Evolutionary conservation across 1,284 basidiomycete genomes (phyloP).

Genomic region (Nidula niveotomentosa): DNA sequence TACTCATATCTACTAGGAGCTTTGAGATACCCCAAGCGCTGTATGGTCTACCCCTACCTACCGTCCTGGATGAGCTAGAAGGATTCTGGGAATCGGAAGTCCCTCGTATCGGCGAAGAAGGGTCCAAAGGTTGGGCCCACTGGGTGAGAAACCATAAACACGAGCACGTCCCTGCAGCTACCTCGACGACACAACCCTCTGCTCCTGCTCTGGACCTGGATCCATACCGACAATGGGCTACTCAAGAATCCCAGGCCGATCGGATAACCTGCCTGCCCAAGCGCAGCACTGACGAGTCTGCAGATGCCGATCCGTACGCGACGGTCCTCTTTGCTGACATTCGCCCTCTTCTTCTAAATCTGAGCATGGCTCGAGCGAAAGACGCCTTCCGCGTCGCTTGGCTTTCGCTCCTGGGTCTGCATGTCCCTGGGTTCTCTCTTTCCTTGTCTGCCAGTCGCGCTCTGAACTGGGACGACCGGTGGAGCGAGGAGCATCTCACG

Average conservation of each 20-base stretch:
- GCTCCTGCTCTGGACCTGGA: constrained; percentile 38
- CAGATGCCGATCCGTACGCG: constrained; percentile 75
- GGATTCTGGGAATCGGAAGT: constrained; percentile 78
- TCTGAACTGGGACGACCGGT: constrained; percentile 61
- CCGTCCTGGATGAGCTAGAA: constrained; percentile 57
- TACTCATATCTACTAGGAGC: constrained; percentile 33
- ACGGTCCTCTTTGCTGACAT: constrained; percentile 83
- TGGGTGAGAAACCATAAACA: constrained; percentile 45
- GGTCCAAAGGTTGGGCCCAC: constrained; percentile 59
- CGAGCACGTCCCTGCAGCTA: constrained; percentile 8
- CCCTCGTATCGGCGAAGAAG: constrained; percentile 61
- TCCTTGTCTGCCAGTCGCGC: constrained; percentile 32
- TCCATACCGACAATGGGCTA: constrained; percentile 72
- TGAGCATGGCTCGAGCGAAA: constrained; percentile 54
- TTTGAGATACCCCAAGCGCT: constrained; percentile 52
- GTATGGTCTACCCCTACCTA: constrained; percentile 37
- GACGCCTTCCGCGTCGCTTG: constrained; percentile 73
- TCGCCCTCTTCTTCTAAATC: constrained; percentile 61
- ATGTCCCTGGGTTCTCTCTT: constrained; percentile 61
- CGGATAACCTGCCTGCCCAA: constrained; percentile 44
- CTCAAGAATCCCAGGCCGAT: constrained; percentile 56
- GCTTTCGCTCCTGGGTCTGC: constrained; percentile 77
- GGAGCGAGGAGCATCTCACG: constrained; percentile 49
- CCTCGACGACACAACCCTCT: constrained; percentile 4
- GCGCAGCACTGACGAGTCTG: constrained; percentile 56